phyloP scores from a whole-genome alignment of 2,329 filamentous ascomycete genomes.

The Fusarium tuaranense region DNA sequence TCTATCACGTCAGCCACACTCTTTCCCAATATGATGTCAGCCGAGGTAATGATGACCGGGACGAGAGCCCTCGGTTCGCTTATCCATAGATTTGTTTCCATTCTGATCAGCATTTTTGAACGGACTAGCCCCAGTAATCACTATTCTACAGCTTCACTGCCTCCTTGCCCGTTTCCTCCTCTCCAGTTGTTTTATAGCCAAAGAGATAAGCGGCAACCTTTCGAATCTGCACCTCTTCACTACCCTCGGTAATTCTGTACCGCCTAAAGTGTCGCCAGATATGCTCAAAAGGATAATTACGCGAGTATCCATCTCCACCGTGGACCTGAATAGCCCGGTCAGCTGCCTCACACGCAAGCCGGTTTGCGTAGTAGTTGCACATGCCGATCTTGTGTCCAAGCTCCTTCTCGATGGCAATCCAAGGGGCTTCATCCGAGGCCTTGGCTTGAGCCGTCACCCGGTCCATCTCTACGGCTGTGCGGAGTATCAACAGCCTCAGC shows the following conservation, averaged over 20 bases:
- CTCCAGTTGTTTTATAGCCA: constrained; percentile 18
- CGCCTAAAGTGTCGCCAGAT: constrained; percentile 34
- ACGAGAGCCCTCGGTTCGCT: too few relatives aligned
- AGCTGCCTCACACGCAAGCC: constrained; percentile 26
- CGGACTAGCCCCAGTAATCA: too few relatives aligned
- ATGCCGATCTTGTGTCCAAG: constrained; percentile 33
- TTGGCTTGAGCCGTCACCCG: neutral
- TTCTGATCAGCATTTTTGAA: too few relatives aligned
- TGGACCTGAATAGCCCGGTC: constrained; percentile 33
- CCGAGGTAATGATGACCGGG: too few relatives aligned
- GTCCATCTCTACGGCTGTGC: constrained; percentile 30
- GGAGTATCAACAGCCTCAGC: constrained; percentile 28
- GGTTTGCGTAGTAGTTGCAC: constrained; percentile 35
- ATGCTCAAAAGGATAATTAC: constrained; percentile 32
- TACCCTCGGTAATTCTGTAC: constrained; percentile 32
- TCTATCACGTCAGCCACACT: too few relatives aligned
- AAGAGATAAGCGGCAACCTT: constrained; percentile 32
- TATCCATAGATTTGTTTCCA: too few relatives aligned
- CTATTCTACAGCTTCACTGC: neutral
- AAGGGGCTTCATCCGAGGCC: constrained; percentile 5
- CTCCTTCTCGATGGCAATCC: constrained; percentile 32
- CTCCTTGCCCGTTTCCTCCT: too few relatives aligned
- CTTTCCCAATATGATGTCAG: too few relatives aligned
- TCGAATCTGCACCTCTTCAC: constrained; percentile 33
- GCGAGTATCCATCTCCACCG: constrained; percentile 31